Percentiles rank a stretch among this genome's conserved stretches.
These are phyloP conservation scores for Daphne laureola DNA, from an alignment of 441 rosid genomes.

Conservation along the genomic window DNA sequence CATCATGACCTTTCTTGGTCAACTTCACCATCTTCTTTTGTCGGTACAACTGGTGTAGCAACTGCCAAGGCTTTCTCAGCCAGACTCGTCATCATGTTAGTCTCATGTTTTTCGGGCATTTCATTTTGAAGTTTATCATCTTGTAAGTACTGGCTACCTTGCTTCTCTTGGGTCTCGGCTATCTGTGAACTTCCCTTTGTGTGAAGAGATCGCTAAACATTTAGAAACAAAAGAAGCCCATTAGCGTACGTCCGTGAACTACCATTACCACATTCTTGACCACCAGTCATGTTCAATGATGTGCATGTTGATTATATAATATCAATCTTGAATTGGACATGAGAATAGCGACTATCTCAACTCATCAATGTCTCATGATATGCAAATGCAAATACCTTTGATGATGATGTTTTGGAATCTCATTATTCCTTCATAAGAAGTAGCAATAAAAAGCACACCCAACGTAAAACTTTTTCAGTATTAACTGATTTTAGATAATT, in stretches of 20 bases:
- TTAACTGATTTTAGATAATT: no score
- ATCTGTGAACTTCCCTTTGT: conserved; percentile 27
- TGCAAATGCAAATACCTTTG: no score
- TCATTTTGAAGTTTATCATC: conserved; percentile 33
- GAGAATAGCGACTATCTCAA: no score
- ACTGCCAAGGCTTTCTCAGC: conserved; percentile 97
- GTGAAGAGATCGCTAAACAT: conserved; percentile 30
- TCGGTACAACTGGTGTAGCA: conserved; percentile 96
- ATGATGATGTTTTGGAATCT: no score
- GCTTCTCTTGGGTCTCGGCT: conserved; percentile 29
- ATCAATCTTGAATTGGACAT: no score
- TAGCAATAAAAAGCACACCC: no score
- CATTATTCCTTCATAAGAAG: no score
- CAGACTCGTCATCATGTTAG: conserved; percentile 60
- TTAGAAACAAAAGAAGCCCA: conserved; percentile 9
- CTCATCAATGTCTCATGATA: no score
- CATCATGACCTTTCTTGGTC: conserved; percentile 83
- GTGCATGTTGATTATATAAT: no score
- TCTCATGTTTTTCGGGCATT: conserved; percentile 33
- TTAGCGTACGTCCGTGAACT: not conserved
- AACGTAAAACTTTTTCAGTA: no score
- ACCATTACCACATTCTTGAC: no score
- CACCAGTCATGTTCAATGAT: no score
- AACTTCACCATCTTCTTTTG: conserved; percentile 87
- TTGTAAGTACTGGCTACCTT: conserved; percentile 31